phyloP scores from a whole-genome alignment of 768 basidiomycete genomes.

The Scleroderma citrinum region DNA sequence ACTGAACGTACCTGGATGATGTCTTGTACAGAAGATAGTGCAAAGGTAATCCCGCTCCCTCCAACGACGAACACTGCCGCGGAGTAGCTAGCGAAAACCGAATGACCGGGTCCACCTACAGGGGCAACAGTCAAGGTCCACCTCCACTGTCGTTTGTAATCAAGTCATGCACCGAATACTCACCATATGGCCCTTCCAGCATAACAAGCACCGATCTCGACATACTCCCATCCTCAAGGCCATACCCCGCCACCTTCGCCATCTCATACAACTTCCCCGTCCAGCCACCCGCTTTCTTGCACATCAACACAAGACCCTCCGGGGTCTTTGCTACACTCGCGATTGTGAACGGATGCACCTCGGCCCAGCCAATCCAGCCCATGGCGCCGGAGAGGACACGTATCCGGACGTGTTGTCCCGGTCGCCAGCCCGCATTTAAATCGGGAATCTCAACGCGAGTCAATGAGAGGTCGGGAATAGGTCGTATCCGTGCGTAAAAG shows the following conservation, averaged over 20 bases:
- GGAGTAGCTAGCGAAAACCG: conserved; percentile 15
- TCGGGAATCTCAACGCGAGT: conserved; percentile 43
- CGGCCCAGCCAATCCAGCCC: conserved; percentile 35
- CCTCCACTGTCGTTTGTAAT: background rate
- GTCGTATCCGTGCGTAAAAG: conserved; percentile 36
- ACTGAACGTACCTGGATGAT: conserved; percentile 35
- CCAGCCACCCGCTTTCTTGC: conserved; percentile 48
- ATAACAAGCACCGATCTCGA: conserved; percentile 27
- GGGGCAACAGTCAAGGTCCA: background rate
- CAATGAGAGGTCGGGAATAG: conserved; percentile 40
- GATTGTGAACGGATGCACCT: conserved; percentile 51
- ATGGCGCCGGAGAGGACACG: conserved; percentile 37
- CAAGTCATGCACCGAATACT: background rate
- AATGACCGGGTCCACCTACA: background rate
- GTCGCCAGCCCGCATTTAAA: conserved; percentile 48
- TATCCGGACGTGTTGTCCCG: conserved; percentile 57
- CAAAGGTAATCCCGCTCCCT: conserved; percentile 58
- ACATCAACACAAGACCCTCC: conserved; percentile 44
- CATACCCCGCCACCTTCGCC: conserved; percentile 28
- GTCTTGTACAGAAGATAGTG: conserved; percentile 46
- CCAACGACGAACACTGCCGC: conserved; percentile 50
- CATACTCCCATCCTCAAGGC: conserved; percentile 13
- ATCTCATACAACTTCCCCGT: conserved; percentile 38
- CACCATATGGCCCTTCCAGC: conserved; percentile 48
- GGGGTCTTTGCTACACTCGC: conserved; percentile 36